phyloP scores from a whole-genome alignment of 2,329 filamentous ascomycete species.

The Cladophialophora carrionii region DNA sequence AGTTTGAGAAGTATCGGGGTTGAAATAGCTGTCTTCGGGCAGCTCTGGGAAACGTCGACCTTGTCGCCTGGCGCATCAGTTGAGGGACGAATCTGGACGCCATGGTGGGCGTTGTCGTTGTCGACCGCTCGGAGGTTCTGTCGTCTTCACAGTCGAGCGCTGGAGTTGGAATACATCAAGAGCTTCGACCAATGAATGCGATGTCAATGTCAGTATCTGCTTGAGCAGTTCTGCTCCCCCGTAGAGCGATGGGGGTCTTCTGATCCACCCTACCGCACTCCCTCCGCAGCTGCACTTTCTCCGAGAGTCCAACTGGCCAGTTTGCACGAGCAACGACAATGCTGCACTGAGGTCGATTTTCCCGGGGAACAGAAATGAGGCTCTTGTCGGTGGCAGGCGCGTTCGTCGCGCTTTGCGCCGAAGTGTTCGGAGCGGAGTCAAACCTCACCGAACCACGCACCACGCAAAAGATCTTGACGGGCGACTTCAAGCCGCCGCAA shows the following conservation, averaged over 20 bases:
- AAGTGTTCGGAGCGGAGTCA: constrained; percentile 26
- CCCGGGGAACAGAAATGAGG: constrained; percentile 32
- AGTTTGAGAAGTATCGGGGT: constrained; percentile 72
- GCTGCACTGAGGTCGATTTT: constrained; percentile 14
- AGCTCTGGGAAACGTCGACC: constrained; percentile 63
- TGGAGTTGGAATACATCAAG: constrained; percentile 10
- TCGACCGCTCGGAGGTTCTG: constrained; percentile 3
- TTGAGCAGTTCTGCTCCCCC: constrained; percentile 7
- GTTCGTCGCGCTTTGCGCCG: constrained; percentile 29
- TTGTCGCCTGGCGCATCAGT: constrained; percentile 69
- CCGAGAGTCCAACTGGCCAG: constrained; percentile 31
- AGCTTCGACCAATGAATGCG: constrained; percentile 35
- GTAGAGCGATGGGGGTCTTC: neutral
- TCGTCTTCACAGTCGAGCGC: constrained; percentile 9
- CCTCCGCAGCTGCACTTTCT: constrained; percentile 21
- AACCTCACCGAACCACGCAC: constrained; percentile 34
- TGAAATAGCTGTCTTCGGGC: constrained; percentile 59
- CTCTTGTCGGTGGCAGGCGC: constrained; percentile 31
- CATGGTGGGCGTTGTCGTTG: constrained; percentile 56
- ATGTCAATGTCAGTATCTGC: constrained; percentile 28
- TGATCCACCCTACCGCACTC: neutral
- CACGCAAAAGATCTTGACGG: constrained; percentile 45
- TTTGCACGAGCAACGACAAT: constrained; percentile 25
- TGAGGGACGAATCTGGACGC: constrained; percentile 79
- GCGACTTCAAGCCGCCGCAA: constrained; percentile 76